These are phyloP conservation scores for Filobasidium uniguttulatum DNA, from an alignment of 1,284 basidiomycete species.

Conservation along the genomic window DNA sequence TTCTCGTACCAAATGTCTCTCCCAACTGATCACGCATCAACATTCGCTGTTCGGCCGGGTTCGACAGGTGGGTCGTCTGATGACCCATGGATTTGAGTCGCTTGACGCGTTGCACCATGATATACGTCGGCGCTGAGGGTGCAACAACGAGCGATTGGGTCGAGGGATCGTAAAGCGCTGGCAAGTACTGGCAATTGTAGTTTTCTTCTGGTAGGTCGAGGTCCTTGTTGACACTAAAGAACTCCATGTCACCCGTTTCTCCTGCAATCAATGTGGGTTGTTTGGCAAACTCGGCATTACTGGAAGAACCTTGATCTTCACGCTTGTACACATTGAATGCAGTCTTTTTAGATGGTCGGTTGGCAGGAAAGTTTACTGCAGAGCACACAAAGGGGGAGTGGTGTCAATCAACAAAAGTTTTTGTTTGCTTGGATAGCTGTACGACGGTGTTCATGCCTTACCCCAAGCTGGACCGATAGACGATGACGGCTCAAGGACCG, in stretches of 20 bases:
- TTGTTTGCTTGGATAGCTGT: background rate
- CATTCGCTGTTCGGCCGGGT: constrained; percentile 41
- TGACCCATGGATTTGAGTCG: constrained; percentile 45
- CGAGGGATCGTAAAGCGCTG: constrained; percentile 48
- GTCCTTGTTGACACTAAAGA: constrained; percentile 43
- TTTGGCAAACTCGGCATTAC: constrained; percentile 40
- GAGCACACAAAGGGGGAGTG: background rate
- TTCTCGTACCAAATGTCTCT: constrained; percentile 82
- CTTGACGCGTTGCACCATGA: constrained; percentile 65
- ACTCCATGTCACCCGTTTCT: constrained; percentile 54
- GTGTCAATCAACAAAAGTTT: background rate
- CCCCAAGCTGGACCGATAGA: constrained; percentile 1
- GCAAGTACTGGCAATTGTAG: constrained; percentile 40
- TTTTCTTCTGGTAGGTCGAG: constrained; percentile 41
- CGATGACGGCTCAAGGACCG: background rate
- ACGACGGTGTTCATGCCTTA: background rate
- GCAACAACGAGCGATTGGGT: constrained; percentile 51
- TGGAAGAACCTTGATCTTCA: constrained; percentile 32
- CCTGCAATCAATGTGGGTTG: constrained; percentile 50
- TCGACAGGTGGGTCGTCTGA: background rate
- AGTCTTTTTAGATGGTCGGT: constrained; percentile 48
- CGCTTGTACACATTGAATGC: constrained; percentile 52
- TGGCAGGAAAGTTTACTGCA: constrained; percentile 59
- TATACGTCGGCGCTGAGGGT: constrained; percentile 56
- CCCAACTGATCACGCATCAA: constrained; percentile 65